A percentile compares a stretch with the other conserved stretches of the same genome.
Conservation (phyloP, 2,329 filamentous ascomycete genomes). For the Calonectria crousiana region DNA sequence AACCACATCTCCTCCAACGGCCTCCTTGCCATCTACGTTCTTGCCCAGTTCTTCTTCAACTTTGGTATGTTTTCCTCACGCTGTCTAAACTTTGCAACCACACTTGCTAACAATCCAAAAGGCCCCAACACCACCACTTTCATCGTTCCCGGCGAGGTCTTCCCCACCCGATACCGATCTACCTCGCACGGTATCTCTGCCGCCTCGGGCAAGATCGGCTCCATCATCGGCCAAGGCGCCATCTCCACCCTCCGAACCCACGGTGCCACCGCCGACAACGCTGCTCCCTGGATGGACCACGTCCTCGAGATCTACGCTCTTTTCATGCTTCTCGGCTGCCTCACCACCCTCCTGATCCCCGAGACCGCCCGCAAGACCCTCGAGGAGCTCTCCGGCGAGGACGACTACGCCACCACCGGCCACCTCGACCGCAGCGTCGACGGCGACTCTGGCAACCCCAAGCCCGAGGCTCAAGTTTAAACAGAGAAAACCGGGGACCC, state of each 20-base stretch:
- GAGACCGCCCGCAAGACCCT: slow-evolving; percentile 82
- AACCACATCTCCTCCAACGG: slow-evolving; percentile 63
- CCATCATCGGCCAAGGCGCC: slow-evolving; percentile 69
- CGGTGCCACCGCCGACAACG: slow-evolving; percentile 54
- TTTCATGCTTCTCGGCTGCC: slow-evolving; percentile 80
- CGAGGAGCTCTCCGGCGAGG: slow-evolving; percentile 67
- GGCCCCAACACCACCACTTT: slow-evolving; percentile 69
- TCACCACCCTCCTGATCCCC: slow-evolving; percentile 77
- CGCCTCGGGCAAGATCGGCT: slow-evolving; percentile 67
- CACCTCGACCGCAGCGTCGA: slow-evolving; percentile 16
- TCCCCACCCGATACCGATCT: slow-evolving; percentile 68
- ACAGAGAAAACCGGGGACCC: neutral
- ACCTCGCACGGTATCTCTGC: slow-evolving; percentile 70
- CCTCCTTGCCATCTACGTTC: slow-evolving; percentile 67
- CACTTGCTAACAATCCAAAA: slow-evolving; percentile 14
- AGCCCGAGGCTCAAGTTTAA: slow-evolving; percentile 34
- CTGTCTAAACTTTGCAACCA: too few relatives aligned
- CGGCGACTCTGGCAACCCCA: slow-evolving; percentile 26
- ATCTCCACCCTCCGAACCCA: slow-evolving; percentile 66
- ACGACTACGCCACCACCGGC: slow-evolving; percentile 44
- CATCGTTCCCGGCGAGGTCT: slow-evolving; percentile 68
- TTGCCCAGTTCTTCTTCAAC: slow-evolving; percentile 72
- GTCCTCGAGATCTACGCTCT: slow-evolving; percentile 81
- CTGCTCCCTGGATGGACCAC: slow-evolving; percentile 78
- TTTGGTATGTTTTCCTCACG: slow-evolving; percentile 52